Conservation (phyloP, 2,329 filamentous ascomycete genomes). For the Neonectria magnoliae region DNA sequence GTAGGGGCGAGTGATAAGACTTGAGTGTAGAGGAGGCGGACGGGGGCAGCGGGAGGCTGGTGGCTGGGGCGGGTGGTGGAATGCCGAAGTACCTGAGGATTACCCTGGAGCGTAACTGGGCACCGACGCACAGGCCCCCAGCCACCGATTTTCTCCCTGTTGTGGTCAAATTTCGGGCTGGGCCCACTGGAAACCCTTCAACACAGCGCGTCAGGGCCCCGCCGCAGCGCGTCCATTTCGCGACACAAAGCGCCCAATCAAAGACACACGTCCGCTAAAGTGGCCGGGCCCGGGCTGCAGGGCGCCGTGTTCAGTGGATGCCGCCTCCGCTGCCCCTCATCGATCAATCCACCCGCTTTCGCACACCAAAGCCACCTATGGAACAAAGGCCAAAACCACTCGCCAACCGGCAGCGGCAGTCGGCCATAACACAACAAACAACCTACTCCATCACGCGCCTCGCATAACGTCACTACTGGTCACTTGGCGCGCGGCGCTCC, state of each 20-base stretch:
- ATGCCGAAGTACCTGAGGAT: slow-evolving; percentile 23
- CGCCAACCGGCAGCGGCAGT: slow-evolving; percentile 21
- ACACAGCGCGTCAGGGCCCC: slow-evolving; percentile 35
- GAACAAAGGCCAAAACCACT: slow-evolving; percentile 8
- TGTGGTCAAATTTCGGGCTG: slow-evolving; percentile 28
- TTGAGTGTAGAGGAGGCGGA: slow-evolving; percentile 26
- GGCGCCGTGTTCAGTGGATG: slow-evolving; percentile 1
- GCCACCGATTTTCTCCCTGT: slow-evolving; percentile 36
- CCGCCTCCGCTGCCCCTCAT: slow-evolving; percentile 19
- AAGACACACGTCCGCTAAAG: not conserved
- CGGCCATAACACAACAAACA: slow-evolving; percentile 17
- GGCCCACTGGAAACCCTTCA: slow-evolving; percentile 33
- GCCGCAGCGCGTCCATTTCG: slow-evolving; percentile 45
- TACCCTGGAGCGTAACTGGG: slow-evolving; percentile 39
- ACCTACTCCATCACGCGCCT: slow-evolving; percentile 2
- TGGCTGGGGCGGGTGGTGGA: slow-evolving; percentile 39
- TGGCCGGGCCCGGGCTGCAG: not conserved
- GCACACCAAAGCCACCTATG: slow-evolving; percentile 1
- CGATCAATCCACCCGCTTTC: not conserved
- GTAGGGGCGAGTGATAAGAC: slow-evolving; percentile 37
- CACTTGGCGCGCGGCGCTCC: slow-evolving; percentile 5
- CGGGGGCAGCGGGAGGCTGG: slow-evolving; percentile 36
- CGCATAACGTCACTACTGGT: slow-evolving; percentile 1
- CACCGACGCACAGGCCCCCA: slow-evolving; percentile 32
- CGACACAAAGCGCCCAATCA: slow-evolving; percentile 41